phyloP scores from a whole-genome alignment of 1,284 basidiomycete genomes.

The Pyrrhoderma noxium region DNA sequence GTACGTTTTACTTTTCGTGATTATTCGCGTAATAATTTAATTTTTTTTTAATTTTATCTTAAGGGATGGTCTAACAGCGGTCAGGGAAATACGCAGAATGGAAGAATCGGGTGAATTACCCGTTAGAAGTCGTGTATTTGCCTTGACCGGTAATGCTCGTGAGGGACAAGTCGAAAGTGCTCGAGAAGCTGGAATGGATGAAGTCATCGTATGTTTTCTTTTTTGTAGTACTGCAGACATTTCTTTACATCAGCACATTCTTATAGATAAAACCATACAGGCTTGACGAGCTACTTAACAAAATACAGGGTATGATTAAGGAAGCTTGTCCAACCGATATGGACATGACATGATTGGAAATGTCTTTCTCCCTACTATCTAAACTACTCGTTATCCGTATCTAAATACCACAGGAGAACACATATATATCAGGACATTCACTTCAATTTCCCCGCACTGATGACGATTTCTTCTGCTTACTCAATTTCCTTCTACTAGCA shows the following conservation, averaged over 20 bases:
- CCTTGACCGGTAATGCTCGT: constrained; percentile 25
- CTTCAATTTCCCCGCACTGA: too few species aligned
- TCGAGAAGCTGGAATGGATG: constrained; percentile 24
- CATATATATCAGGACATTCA: too few species aligned
- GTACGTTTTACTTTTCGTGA: constrained; percentile 13
- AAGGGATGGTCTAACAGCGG: constrained; percentile 25
- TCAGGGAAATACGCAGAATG: constrained; percentile 25
- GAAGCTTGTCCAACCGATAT: not conserved
- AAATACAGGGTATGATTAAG: constrained; percentile 14
- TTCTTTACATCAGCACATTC: not conserved
- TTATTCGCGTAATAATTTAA: not conserved
- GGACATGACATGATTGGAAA: too few species aligned
- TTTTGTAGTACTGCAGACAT: not conserved
- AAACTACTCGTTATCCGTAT: too few species aligned
- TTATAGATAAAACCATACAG: constrained; percentile 22
- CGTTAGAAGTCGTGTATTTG: constrained; percentile 22
- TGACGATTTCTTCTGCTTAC: too few species aligned
- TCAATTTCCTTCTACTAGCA: too few species aligned
- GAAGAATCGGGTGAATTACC: constrained; percentile 21
- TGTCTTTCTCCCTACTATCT: too few species aligned
- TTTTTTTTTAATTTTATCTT: not conserved
- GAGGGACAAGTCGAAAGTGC: constrained; percentile 22
- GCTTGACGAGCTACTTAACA: constrained; percentile 22
- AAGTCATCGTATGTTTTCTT: constrained; percentile 21
- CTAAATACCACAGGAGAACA: too few species aligned